Percentiles rank a stretch among this genome's conserved stretches.
Evolutionary conservation across 164 flowering plant species (phyloP).

Genomic region (Nymphaea colorata): DNA sequence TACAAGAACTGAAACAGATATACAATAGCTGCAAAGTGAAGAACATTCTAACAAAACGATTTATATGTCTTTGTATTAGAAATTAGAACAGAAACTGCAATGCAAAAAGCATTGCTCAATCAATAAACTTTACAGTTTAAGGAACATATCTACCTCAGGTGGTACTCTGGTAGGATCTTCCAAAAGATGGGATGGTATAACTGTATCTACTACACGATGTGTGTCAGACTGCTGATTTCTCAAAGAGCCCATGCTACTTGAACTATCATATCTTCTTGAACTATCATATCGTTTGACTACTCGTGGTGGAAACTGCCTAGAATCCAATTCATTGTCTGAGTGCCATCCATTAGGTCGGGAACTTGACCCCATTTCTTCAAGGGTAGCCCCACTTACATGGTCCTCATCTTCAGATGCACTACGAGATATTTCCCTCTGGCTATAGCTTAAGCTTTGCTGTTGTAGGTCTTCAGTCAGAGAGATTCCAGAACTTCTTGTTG

Average conservation of each 20-base stretch:
- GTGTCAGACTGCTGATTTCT: conserved; percentile 16
- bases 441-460: conserved; percentile 21
- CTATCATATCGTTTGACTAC: conserved; percentile 35
- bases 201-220: conserved; percentile 15
- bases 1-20: too few relatives aligned
- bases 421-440: conserved; percentile 27
- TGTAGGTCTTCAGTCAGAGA: conserved; percentile 44
- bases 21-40: not conserved
- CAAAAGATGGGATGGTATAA: conserved; percentile 17
- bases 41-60: not conserved
- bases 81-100: not conserved
- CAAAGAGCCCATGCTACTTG: conserved; percentile 18
- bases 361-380: conserved; percentile 19
- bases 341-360: conserved; percentile 52
- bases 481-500: conserved; percentile 17
- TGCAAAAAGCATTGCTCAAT: not conserved
- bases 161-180: conserved; percentile 76
- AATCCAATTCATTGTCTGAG: conserved; percentile 71
- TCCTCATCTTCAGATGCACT: conserved; percentile 72
- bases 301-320: conserved; percentile 43
- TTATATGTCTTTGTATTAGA: not conserved
- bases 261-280: conserved; percentile 13
- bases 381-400: conserved; percentile 32
- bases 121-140: not conserved
- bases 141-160: conserved; percentile 57